phyloP scores from a whole-genome alignment of 225 moss, liverwort and hornwort species.

The Takakia lepidozioides region DNA sequence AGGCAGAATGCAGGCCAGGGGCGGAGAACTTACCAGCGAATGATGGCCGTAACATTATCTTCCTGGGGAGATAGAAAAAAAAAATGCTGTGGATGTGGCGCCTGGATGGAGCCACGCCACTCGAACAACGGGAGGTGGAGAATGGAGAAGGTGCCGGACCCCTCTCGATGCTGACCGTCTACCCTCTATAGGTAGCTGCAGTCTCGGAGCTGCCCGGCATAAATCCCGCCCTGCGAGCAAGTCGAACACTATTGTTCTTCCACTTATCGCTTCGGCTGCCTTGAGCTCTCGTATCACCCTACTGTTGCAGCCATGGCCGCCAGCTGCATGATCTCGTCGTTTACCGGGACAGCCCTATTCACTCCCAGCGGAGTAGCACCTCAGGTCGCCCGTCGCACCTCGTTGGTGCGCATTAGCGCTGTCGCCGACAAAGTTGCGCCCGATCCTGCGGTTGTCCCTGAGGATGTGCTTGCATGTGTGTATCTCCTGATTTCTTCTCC shows the following conservation, averaged over 20 bases:
- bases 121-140: conserved; percentile 1
- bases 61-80: too few species aligned
- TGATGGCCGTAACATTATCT: too few species aligned
- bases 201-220: background rate
- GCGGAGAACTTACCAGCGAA: too few species aligned
- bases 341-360: conserved; percentile 29
- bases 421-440: conserved; percentile 24
- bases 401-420: conserved; percentile 20
- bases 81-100: background rate
- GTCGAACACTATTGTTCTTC: background rate
- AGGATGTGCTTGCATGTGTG: conserved; percentile 42
- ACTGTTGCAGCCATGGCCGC: conserved; percentile 17
- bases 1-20: too few species aligned
- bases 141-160: background rate
- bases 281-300: conserved; percentile 13
- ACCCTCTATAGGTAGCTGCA: background rate
- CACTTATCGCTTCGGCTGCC: background rate
- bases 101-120: background rate
- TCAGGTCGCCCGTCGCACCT: conserved; percentile 14
- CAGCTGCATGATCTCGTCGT: conserved; percentile 7
- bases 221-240: background rate
- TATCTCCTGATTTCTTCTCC: too few species aligned
- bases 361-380: conserved; percentile 1
- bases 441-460: conserved; percentile 20
- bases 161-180: too few species aligned